phyloP scores from a whole-genome alignment of 2,329 filamentous ascomycete species.

The Calonectria pseudoreteaudii region DNA sequence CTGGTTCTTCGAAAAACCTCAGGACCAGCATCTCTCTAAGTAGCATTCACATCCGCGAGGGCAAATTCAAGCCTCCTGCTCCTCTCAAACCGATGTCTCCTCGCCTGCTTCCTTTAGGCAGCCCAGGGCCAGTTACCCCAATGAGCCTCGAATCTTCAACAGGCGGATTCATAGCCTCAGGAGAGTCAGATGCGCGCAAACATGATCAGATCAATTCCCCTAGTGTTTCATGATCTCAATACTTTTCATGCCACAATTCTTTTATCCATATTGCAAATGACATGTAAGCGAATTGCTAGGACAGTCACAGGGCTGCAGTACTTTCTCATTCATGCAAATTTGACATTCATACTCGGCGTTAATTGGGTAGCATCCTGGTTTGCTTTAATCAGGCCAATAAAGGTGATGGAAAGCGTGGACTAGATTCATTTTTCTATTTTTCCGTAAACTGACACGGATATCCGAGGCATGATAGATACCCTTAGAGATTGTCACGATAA shows the following conservation, averaged over 20 bases:
- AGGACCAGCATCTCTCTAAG: constrained; percentile 48
- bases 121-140: constrained; percentile 71
- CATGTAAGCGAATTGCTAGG: neutral
- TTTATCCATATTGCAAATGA: neutral
- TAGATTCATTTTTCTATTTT: neutral
- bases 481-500: constrained; percentile 7
- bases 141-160: constrained; percentile 64
- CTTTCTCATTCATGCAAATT: neutral
- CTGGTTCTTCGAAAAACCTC: constrained; percentile 40
- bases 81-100: constrained; percentile 62
- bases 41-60: constrained; percentile 50
- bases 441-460: neutral
- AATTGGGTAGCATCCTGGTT: neutral
- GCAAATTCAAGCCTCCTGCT: constrained; percentile 52
- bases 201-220: neutral
- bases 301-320: neutral
- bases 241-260: neutral
- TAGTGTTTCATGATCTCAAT: neutral
- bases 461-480: constrained; percentile 22
- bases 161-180: constrained; percentile 51
- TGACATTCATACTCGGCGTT: constrained; percentile 2
- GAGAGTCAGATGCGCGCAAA: neutral
- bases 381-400: neutral
- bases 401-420: neutral
- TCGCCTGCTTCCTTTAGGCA: constrained; percentile 64